These are phyloP conservation scores for Hypoxylon fragiforme DNA, from an alignment of 495 filamentous ascomycete genomes.

Conservation along the genomic window DNA sequence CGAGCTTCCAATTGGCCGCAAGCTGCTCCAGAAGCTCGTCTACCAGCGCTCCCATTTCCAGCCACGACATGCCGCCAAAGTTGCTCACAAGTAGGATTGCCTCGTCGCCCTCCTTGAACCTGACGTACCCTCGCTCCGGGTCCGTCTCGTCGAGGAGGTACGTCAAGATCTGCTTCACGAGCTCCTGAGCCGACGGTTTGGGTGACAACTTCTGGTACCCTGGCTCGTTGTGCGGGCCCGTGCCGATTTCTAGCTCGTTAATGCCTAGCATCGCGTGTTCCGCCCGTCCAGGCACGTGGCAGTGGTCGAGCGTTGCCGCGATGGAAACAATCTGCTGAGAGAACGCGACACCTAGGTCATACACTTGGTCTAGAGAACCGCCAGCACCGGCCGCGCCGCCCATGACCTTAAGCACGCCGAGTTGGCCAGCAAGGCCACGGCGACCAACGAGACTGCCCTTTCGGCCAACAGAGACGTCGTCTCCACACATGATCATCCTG, in stretches of 20 bases:
- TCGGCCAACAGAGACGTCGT: constrained; percentile 64
- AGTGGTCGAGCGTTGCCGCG: constrained; percentile 63
- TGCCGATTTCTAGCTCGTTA: constrained; percentile 59
- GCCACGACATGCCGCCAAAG: constrained; percentile 63
- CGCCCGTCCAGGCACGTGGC: constrained; percentile 62
- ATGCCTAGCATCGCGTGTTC: constrained; percentile 54
- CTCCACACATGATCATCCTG: constrained; percentile 61
- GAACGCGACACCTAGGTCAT: constrained; percentile 57
- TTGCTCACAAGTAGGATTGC: constrained; percentile 63
- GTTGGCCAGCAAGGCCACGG: constrained; percentile 60
- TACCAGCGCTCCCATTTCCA: constrained; percentile 61
- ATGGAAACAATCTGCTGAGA: constrained; percentile 61
- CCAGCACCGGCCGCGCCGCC: constrained; percentile 53
- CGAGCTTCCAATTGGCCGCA: constrained; percentile 46
- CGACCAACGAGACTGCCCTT: constrained; percentile 59
- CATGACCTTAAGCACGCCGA: constrained; percentile 51
- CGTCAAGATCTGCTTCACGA: constrained; percentile 56
- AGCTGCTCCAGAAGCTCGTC: constrained; percentile 57
- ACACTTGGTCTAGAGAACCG: constrained; percentile 57
- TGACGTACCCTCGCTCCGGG: constrained; percentile 59
- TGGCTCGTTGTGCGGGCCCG: constrained; percentile 67
- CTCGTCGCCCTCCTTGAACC: constrained; percentile 57
- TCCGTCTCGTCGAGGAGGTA: constrained; percentile 60
- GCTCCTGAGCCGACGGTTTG: constrained; percentile 54
- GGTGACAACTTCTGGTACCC: constrained; percentile 59